Evolutionary conservation across 371 early-diverging fungal genomes (phyloP).

Genomic region (Choanephora cucurbitarum): DNA sequence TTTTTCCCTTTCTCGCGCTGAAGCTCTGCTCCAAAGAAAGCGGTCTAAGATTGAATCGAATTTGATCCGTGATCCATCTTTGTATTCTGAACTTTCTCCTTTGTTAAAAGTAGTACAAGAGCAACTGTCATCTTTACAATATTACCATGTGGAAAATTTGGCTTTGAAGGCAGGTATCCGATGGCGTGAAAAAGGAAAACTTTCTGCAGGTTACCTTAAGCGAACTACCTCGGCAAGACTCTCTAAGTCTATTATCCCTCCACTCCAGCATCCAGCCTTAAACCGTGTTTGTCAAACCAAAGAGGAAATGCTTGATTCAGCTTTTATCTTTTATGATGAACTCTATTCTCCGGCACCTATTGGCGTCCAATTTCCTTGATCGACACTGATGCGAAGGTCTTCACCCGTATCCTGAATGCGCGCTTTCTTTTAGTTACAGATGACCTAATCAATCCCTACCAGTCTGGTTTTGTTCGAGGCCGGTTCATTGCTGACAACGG

Average conservation of each 20-base stretch:
- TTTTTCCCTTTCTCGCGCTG: background rate
- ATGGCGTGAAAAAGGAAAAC: constrained; percentile 9
- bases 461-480: constrained; percentile 8
- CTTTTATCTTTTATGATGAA: constrained; percentile 3
- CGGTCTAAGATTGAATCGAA: constrained; percentile 5
- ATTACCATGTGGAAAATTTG: background rate
- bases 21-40: constrained; percentile 1
- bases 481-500: constrained; percentile 18
- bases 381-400: constrained; percentile 27
- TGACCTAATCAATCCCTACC: constrained; percentile 2
- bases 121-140: background rate
- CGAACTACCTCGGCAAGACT: background rate
- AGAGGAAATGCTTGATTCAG: constrained; percentile 6
- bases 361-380: constrained; percentile 32
- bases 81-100: background rate
- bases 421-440: background rate
- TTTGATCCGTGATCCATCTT: constrained; percentile 4
- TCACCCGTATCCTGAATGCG: constrained; percentile 21
- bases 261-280: background rate
- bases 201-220: constrained; percentile 6
- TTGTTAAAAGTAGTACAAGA: constrained; percentile 1
- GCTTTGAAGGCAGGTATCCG: constrained; percentile 1
- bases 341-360: constrained; percentile 13
- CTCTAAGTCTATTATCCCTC: background rate
- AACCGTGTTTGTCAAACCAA: background rate